Base-by-base conservation (phyloP, 2,329 filamentous ascomycete species). In the Setomelanomma holmii region DNA sequence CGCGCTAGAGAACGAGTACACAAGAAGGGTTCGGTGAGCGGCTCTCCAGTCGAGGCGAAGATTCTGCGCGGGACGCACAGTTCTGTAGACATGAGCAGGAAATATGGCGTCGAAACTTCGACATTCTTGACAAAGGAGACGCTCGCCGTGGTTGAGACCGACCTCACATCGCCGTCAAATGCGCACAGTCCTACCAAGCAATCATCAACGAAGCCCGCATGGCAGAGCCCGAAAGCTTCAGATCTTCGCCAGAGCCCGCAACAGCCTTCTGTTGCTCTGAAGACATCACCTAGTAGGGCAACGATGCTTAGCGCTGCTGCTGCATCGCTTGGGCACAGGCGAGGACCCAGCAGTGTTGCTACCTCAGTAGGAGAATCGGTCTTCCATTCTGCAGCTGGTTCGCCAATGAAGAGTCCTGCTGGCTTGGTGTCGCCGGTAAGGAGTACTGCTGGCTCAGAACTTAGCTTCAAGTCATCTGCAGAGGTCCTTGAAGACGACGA, bases 41-140 rank as follows among this genome's bases (percentile, higher is more conserved):
- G 55, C 4, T 58, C 55, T 1, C 54, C 62, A 3, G 45, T 45
- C 7, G 56, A 64, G n/a, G 21, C 22, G 7, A 67, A 58, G 41
- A 56, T 51, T 7, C 7, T 65, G 11, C 63, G 61, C 35, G 49
- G 52, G 14, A 50, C 56, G 1, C 64, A 56, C 23, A 66, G 61
- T 41, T 58, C 55, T 11, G 20, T 54, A 8, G 62, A 68, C n/a
- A 6, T 61, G 12, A 35, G 40, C 12, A 65, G 53, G 40, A 4
- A 27, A 4, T 36, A 63, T 45, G 17, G 45, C 33, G 23, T 36
- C n/a, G 61, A 66, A 4, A 39, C 49, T 19, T 17, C 57, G 20
- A 61, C 60, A 0, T 72, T 61, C 21, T 54, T 74, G 19, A 72
- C 68, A 4, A 73, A 72, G 30, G 64, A 67, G 12, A 61, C 68